phyloP scores from a whole-genome alignment of 2,329 filamentous ascomycete species.

The Aspergillus vadensis region DNA sequence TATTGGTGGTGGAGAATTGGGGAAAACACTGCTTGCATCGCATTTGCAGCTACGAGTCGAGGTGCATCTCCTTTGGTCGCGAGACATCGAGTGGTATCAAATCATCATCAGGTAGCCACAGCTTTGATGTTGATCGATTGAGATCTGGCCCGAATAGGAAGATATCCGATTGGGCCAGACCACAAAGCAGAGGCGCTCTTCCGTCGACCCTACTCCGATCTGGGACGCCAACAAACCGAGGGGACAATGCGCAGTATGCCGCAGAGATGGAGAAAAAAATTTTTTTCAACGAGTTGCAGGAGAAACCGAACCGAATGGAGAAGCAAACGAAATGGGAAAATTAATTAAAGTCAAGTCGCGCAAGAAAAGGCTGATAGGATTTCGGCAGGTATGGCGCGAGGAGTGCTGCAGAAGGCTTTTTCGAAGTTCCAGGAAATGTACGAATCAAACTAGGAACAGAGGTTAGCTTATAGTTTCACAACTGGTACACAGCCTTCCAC shows the following conservation, averaged over 20 bases:
- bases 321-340: slow-evolving; percentile 4
- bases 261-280: background rate
- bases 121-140: slow-evolving; percentile 1
- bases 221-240: background rate
- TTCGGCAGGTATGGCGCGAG: slow-evolving; percentile 16
- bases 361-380: background rate
- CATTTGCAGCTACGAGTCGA: background rate
- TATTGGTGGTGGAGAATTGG: background rate
- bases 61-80: background rate
- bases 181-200: background rate
- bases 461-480: slow-evolving; percentile 2
- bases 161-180: background rate
- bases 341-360: background rate
- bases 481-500: slow-evolving; percentile 5
- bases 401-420: slow-evolving; percentile 10
- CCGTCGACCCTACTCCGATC: background rate
- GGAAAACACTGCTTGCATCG: background rate
- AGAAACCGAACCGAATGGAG: background rate
- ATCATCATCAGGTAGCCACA: background rate
- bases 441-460: background rate
- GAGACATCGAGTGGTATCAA: background rate
- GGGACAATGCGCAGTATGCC: background rate
- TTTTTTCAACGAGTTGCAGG: background rate
- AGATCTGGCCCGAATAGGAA: background rate
- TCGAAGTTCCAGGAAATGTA: slow-evolving; percentile 4